phyloP scores from a whole-genome alignment of 2,329 filamentous ascomycete genomes.

The Aureobasidium namibiae region DNA sequence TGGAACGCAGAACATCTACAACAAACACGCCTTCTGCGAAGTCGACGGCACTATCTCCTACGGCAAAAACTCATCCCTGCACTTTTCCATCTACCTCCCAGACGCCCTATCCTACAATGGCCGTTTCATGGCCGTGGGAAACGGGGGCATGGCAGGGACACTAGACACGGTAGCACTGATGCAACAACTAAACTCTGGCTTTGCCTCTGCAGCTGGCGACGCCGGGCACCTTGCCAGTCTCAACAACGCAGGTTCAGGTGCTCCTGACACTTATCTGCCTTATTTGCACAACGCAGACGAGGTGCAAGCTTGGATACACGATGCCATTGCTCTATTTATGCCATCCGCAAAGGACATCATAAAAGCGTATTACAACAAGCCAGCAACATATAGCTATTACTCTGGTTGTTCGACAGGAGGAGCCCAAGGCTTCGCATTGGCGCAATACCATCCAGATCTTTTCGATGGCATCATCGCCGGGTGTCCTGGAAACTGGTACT shows the following conservation, averaged over 20 bases:
- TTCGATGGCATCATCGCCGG: slow-evolving; percentile 38
- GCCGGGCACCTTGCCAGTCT: slow-evolving; percentile 20
- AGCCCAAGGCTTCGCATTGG: slow-evolving; percentile 34
- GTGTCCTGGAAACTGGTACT: slow-evolving; percentile 33
- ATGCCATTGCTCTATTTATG: slow-evolving; percentile 30
- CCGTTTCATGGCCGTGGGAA: slow-evolving; percentile 24
- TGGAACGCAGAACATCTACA: slow-evolving; percentile 10
- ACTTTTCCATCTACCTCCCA: slow-evolving; percentile 22
- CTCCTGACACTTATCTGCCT: slow-evolving; percentile 20
- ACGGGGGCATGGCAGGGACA: slow-evolving; percentile 23
- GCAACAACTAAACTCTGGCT: slow-evolving; percentile 20
- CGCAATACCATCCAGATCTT: slow-evolving; percentile 32
- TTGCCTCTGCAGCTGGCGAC: slow-evolving; percentile 22
- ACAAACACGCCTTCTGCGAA: slow-evolving; percentile 20
- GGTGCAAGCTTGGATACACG: slow-evolving; percentile 29
- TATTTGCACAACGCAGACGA: slow-evolving; percentile 23
- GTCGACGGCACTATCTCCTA: slow-evolving; percentile 20
- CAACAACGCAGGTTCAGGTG: slow-evolving; percentile 20
- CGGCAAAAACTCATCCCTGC: slow-evolving; percentile 19
- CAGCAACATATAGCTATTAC: slow-evolving; percentile 31
- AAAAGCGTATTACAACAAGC: slow-evolving; percentile 26
- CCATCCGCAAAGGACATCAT: slow-evolving; percentile 24
- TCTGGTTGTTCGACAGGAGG: slow-evolving; percentile 36
- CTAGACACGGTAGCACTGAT: slow-evolving; percentile 21
- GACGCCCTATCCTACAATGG: slow-evolving; percentile 17